Conservation (phyloP, 495 filamentous ascomycete genomes). For the Cladorrhinum samala region DNA sequence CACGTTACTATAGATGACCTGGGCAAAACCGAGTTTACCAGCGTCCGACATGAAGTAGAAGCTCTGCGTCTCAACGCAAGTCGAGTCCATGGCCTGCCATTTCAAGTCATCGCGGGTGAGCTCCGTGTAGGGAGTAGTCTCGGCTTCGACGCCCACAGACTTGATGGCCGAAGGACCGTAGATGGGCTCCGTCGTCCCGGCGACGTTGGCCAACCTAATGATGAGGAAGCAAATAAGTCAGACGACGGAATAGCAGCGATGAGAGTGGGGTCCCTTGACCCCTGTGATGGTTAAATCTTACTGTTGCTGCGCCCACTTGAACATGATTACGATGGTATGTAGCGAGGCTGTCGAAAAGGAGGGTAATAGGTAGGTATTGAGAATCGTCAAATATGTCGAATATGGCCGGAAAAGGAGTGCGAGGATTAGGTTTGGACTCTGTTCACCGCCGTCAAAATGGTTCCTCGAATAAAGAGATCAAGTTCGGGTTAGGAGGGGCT, state of each 20-base stretch:
- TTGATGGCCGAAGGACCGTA: constrained; percentile 88
- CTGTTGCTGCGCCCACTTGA: constrained; percentile 47
- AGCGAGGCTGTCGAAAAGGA: too few species aligned
- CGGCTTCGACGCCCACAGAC: constrained; percentile 73
- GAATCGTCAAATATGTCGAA: constrained; percentile 1
- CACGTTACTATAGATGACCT: constrained; percentile 98
- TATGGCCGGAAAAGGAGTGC: constrained; percentile 6
- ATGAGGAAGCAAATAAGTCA: constrained; percentile 7
- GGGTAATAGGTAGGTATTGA: constrained; percentile 1
- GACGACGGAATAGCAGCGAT: constrained; percentile 3
- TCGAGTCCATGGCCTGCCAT: constrained; percentile 77
- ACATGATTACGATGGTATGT: constrained; percentile 33
- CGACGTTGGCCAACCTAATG: constrained; percentile 76
- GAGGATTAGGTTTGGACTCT: constrained; percentile 1
- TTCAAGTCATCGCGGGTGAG: constrained; percentile 68
- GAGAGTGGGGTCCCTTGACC: constrained; percentile 10
- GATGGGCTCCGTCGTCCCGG: constrained; percentile 92
- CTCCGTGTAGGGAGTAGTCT: constrained; percentile 73
- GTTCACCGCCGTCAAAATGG: constrained; percentile 25
- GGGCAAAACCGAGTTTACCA: constrained; percentile 70
- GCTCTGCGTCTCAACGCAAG: constrained; percentile 90
- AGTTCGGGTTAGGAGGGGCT: constrained; percentile 6
- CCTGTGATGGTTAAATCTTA: constrained; percentile 18
- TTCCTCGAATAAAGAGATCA: constrained; percentile 13
- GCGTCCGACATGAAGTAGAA: constrained; percentile 84